Conservation (phyloP, 495 filamentous ascomycete species). For the Tuber indicum region DNA sequence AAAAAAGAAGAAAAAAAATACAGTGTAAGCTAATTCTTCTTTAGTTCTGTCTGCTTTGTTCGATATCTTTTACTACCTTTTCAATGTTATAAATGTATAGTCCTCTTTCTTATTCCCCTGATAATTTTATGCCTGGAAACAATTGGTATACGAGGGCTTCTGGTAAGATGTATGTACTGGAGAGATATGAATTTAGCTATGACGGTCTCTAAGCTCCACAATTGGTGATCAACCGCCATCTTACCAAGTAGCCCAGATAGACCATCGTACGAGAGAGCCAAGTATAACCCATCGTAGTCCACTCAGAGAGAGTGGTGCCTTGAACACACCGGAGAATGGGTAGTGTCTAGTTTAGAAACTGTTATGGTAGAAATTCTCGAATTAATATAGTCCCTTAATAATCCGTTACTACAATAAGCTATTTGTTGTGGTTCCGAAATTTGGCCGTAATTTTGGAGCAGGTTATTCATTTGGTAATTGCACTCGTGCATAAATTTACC, state of each 20-base stretch:
- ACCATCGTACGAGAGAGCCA: neutral
- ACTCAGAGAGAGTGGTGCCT: neutral
- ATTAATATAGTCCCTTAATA: neutral
- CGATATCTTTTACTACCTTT: neutral
- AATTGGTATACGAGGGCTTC: neutral
- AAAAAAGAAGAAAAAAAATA: neutral
- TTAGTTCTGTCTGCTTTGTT: neutral
- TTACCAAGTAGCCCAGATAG: neutral
- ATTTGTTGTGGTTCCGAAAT: neutral
- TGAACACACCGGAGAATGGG: neutral
- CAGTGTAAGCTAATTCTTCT: neutral
- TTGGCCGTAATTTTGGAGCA: neutral
- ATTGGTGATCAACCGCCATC: neutral
- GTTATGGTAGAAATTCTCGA: neutral
- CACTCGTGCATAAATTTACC: no score
- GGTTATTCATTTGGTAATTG: neutral
- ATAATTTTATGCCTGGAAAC: neutral
- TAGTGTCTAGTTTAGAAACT: neutral
- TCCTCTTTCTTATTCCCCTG: neutral
- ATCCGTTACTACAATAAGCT: neutral
- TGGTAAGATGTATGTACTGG: neutral
- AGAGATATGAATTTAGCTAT: neutral
- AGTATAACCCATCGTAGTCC: neutral
- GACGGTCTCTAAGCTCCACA: neutral
- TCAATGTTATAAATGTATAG: neutral